Evolutionary conservation across 164 flowering plant species (phyloP).

Genomic region (Piper betle): DNA sequence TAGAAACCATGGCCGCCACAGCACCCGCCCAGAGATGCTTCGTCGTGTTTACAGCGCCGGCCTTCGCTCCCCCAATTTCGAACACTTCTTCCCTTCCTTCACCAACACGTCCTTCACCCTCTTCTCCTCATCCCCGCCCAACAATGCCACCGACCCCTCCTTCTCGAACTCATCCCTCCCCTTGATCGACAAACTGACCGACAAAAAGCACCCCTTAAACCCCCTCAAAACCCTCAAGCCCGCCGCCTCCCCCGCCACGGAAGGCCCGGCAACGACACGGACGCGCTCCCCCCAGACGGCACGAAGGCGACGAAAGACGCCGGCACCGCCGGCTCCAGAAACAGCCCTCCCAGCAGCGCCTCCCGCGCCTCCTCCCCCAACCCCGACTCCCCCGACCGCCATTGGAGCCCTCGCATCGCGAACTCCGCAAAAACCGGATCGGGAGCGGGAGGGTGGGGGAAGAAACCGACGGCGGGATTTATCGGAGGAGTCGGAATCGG

Average conservation of each 20-base stretch:
- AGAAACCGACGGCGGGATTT: conserved; percentile 1
- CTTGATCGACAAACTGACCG: conserved; percentile 44
- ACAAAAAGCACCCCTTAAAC: conserved; percentile 20
- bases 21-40: conserved; percentile 95
- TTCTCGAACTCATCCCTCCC: conserved; percentile 19
- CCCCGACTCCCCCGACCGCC: conserved; percentile 9
- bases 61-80: conserved; percentile 12
- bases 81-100: conserved; percentile 16
- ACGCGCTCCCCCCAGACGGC: conserved; percentile 5
- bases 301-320: conserved; percentile 30
- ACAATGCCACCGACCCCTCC: conserved; percentile 17
- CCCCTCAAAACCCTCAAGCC: conserved; percentile 3
- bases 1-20: conserved; percentile 89
- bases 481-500: background rate
- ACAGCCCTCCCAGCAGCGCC: conserved; percentile 31
- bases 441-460: background rate
- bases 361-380: conserved; percentile 4
- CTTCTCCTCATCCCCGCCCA: conserved; percentile 22
- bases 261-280: conserved; percentile 4
- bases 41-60: conserved; percentile 55
- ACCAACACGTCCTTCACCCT: conserved; percentile 5
- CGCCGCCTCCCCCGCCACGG: conserved; percentile 11
- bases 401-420: conserved; percentile 26
- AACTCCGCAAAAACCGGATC: background rate
- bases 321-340: conserved; percentile 39